phyloP scores from a whole-genome alignment of 2,329 filamentous ascomycete species.

The Botryosphaeria agaves region DNA sequence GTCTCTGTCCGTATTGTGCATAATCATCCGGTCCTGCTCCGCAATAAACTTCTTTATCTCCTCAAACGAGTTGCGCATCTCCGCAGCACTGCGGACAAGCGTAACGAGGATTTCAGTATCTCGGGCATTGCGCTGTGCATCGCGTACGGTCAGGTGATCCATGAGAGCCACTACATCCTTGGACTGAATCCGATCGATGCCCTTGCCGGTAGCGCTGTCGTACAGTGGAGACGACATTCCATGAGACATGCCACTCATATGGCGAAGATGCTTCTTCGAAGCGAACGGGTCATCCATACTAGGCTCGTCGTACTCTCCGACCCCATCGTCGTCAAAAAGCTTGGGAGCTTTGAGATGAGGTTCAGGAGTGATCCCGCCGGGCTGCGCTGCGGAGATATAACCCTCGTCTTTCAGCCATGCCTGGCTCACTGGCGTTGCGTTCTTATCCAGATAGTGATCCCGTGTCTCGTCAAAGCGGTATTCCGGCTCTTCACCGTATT shows the following conservation, averaged over 20 bases:
- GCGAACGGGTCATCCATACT: slow-evolving; percentile 49
- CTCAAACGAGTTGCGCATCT: slow-evolving; percentile 94
- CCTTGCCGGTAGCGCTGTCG: slow-evolving; percentile 71
- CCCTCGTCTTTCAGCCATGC: slow-evolving; percentile 54
- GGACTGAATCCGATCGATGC: slow-evolving; percentile 82
- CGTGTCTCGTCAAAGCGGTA: too few relatives aligned
- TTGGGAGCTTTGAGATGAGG: slow-evolving; percentile 31
- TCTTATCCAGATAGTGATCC: slow-evolving; percentile 17
- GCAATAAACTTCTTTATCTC: slow-evolving; percentile 87
- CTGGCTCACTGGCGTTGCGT: slow-evolving; percentile 33
- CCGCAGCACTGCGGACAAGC: slow-evolving; percentile 79
- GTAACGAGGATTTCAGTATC: slow-evolving; percentile 95
- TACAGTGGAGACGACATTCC: slow-evolving; percentile 82
- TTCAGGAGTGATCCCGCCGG: slow-evolving; percentile 23
- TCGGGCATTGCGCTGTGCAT: slow-evolving; percentile 86
- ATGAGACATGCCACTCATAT: slow-evolving; percentile 79
- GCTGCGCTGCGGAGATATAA: slow-evolving; percentile 65
- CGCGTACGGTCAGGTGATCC: slow-evolving; percentile 95
- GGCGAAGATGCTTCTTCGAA: slow-evolving; percentile 38
- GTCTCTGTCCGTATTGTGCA: slow-evolving; percentile 72
- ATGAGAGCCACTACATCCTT: slow-evolving; percentile 95
- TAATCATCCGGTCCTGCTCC: slow-evolving; percentile 77
- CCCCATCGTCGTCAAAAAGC: slow-evolving; percentile 37
- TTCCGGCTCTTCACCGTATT: slow-evolving; percentile 18
- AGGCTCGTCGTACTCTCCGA: slow-evolving; percentile 31